These are phyloP conservation scores for Plasmodium relictum DNA, from an alignment of 169 alveolate genomes.

Conservation along the genomic window DNA sequence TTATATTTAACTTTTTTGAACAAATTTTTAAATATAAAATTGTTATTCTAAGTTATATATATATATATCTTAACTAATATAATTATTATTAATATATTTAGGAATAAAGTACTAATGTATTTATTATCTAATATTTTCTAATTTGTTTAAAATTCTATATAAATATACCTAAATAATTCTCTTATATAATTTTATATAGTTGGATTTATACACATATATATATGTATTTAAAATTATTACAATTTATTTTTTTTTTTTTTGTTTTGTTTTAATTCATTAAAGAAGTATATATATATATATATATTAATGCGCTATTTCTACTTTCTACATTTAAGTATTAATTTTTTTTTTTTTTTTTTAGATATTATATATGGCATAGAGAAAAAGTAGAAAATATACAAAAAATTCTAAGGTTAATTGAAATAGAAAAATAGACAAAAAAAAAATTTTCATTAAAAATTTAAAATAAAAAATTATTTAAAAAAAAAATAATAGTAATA, in stretches of 20 bases:
- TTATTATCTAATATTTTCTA: too few relatives aligned
- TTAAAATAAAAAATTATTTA: slow-evolving; percentile 11
- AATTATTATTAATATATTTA: too few relatives aligned
- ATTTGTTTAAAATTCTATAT: too few relatives aligned
- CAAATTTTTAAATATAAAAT: neutral
- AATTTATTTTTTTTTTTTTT: neutral
- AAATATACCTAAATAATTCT: too few relatives aligned
- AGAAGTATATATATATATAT: slow-evolving; percentile 5
- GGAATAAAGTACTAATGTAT: too few relatives aligned
- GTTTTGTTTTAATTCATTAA: neutral
- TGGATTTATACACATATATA: neutral
- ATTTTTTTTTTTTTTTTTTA: slow-evolving; percentile 17
- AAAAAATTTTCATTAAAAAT: neutral
- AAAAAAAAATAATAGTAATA: neutral
- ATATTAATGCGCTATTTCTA: neutral
- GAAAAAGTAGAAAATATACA: slow-evolving; percentile 54
- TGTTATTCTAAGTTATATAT: neutral
- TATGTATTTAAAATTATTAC: neutral
- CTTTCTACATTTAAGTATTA: neutral
- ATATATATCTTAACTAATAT: neutral
- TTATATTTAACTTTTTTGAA: neutral
- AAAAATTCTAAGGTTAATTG: slow-evolving; percentile 49
- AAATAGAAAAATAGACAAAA: slow-evolving; percentile 10
- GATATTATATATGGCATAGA: slow-evolving; percentile 72
- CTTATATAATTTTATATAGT: too few relatives aligned